A percentile compares a stretch with the other conserved stretches of the same genome.
phyloP scores from a whole-genome alignment of 2,329 filamentous ascomycete species.

The Ceratocystis papillata region DNA sequence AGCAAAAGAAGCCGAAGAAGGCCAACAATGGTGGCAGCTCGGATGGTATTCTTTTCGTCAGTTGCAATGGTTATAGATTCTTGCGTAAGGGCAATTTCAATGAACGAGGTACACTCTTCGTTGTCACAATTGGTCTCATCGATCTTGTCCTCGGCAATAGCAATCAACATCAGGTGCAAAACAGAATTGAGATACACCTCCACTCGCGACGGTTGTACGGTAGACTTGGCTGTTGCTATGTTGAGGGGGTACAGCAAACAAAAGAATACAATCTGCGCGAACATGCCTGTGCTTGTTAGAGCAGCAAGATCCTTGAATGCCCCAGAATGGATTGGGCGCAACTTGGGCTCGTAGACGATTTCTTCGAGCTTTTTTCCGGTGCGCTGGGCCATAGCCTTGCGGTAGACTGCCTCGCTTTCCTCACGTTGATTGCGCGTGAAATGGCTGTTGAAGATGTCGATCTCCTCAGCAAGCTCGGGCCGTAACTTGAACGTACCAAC shows the following conservation, averaged over 20 bases:
- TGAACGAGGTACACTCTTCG: conserved; percentile 4
- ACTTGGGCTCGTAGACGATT: conserved; percentile 81
- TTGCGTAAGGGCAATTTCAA: conserved; percentile 9
- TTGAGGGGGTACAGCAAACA: conserved; percentile 71
- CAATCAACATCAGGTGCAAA: conserved; percentile 75
- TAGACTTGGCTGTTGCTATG: conserved; percentile 56
- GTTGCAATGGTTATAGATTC: neutral
- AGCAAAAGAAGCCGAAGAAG: conserved; percentile 51
- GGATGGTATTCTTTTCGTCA: conserved; percentile 35
- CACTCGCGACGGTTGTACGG: conserved; percentile 67
- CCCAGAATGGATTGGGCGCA: conserved; percentile 64
- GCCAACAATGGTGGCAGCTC: conserved; percentile 52
- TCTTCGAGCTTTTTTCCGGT: conserved; percentile 70
- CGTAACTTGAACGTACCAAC: conserved; percentile 91
- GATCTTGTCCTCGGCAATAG: conserved; percentile 68
- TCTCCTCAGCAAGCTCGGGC: conserved; percentile 69
- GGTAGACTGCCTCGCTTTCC: conserved; percentile 84
- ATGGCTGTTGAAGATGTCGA: conserved; percentile 92
- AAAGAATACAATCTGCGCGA: conserved; percentile 83
- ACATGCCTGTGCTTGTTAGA: conserved; percentile 76
- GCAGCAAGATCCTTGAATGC: conserved; percentile 64
- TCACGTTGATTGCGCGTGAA: conserved; percentile 96
- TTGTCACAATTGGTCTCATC: conserved; percentile 28
- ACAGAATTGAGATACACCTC: conserved; percentile 90
- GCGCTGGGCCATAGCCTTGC: conserved; percentile 75